Percentiles rank a stretch among this genome's conserved stretches.
These are phyloP conservation scores for Pneumocystis jirovecii DNA, from an alignment of 1,139 yeast species.

Conservation along the genomic window DNA sequence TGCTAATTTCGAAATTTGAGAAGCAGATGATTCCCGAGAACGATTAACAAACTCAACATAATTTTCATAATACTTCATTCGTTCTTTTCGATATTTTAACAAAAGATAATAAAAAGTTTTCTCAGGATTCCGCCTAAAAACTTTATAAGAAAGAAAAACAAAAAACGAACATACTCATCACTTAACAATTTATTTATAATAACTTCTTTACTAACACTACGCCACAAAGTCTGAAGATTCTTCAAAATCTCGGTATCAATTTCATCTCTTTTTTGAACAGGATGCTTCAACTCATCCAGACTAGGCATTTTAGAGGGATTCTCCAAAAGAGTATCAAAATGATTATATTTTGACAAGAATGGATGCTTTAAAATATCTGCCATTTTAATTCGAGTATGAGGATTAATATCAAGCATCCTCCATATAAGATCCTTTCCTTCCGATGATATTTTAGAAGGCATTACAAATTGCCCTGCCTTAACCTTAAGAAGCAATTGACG, in stretches of 20 bases:
- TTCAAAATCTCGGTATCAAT: slow-evolving; percentile 74
- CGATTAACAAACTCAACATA: slow-evolving; percentile 4
- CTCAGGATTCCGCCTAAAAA: slow-evolving; percentile 47
- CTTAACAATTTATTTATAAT: slow-evolving; percentile 47
- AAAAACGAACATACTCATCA: slow-evolving; percentile 21
- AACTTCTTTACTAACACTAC: slow-evolving; percentile 55
- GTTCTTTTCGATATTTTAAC: slow-evolving; percentile 72
- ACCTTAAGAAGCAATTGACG: slow-evolving; percentile 74
- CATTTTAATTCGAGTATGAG: slow-evolving; percentile 61
- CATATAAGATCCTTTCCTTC: slow-evolving; percentile 82
- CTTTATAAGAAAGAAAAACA: not conserved
- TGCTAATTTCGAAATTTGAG: slow-evolving; percentile 1
- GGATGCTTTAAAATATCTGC: slow-evolving; percentile 66
- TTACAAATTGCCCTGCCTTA: slow-evolving; percentile 70
- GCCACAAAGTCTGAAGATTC: slow-evolving; percentile 79
- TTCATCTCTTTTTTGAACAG: slow-evolving; percentile 38
- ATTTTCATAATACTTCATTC: slow-evolving; percentile 23
- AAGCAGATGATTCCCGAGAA: slow-evolving; percentile 5
- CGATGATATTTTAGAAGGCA: slow-evolving; percentile 63
- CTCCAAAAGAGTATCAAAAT: slow-evolving; percentile 15
- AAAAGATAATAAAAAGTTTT: slow-evolving; percentile 78
- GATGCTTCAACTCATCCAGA: slow-evolving; percentile 21
- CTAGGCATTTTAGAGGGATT: slow-evolving; percentile 12
- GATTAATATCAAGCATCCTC: slow-evolving; percentile 68
- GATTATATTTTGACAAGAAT: slow-evolving; percentile 48